A percentile compares a stretch with the other conserved stretches of the same genome.
These are phyloP conservation scores for Petunia hybrid DNA, from an alignment of 305 asterid species.

Conservation along the genomic window DNA sequence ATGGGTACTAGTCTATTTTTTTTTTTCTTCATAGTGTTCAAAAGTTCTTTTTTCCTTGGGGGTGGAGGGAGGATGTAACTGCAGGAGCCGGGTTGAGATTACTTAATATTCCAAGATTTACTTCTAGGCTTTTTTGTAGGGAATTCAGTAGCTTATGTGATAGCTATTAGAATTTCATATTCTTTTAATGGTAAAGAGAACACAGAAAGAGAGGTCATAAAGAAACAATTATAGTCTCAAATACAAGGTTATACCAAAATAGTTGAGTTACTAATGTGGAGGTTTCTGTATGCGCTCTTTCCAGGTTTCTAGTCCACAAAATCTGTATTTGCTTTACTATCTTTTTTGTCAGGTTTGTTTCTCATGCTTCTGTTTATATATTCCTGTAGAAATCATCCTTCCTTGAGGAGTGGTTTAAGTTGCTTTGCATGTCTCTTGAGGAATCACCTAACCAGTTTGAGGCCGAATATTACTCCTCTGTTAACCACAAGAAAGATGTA, in stretches of 20 bases:
- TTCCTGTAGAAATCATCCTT: constrained; percentile 69
- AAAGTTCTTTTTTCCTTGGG: not conserved
- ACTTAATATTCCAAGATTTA: not conserved
- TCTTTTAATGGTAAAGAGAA: not conserved
- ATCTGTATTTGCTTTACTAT: not conserved
- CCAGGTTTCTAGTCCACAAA: constrained; percentile 19
- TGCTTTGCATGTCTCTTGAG: constrained; percentile 66
- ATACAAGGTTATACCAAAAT: constrained; percentile 7
- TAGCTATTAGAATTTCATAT: not conserved
- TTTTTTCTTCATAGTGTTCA: too few species aligned
- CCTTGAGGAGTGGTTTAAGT: constrained; percentile 76
- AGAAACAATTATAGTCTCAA: not conserved
- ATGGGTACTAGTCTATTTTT: too few species aligned
- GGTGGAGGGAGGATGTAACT: not conserved
- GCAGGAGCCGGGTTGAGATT: not conserved
- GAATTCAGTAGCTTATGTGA: not conserved
- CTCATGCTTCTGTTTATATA: constrained; percentile 16
- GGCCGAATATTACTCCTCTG: constrained; percentile 40
- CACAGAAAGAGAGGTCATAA: not conserved
- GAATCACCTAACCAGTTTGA: constrained; percentile 53
- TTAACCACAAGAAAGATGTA: constrained; percentile 68
- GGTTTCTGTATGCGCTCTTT: constrained; percentile 7
- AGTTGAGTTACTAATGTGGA: constrained; percentile 20
- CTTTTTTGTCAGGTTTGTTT: not conserved
- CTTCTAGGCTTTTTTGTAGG: not conserved